Conservation (phyloP, 1,284 basidiomycete species). For the Ceratobasidium sp. region DNA sequence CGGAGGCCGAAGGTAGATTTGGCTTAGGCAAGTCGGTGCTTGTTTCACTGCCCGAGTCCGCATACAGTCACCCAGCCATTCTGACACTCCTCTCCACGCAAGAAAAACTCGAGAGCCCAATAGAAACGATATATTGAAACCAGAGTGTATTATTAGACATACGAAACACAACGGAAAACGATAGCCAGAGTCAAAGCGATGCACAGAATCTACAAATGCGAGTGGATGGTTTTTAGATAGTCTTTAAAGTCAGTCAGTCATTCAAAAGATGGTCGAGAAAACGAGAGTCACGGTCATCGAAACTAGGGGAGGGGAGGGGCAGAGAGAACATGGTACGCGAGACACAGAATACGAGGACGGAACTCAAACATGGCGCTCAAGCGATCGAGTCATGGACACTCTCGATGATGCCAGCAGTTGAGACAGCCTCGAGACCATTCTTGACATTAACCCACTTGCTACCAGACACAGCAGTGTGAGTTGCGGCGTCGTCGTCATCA, state of each 20-base stretch:
- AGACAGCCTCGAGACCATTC: constrained; percentile 34
- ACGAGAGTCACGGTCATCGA: not conserved
- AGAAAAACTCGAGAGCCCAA: too few species aligned
- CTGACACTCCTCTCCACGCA: too few species aligned
- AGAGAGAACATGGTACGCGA: not conserved
- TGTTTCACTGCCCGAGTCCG: too few species aligned
- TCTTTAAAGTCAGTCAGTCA: not conserved
- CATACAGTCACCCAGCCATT: too few species aligned
- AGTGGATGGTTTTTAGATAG: not conserved
- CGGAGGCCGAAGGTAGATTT: too few species aligned
- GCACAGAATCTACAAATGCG: constrained; percentile 3
- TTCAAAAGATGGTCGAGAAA: not conserved
- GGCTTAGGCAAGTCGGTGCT: too few species aligned
- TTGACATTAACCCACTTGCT: constrained; percentile 37
- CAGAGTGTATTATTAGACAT: constrained; percentile 31
- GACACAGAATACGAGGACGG: constrained; percentile 7
- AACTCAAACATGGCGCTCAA: constrained; percentile 5
- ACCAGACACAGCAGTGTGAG: constrained; percentile 25
- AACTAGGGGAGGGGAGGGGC: not conserved
- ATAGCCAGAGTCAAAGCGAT: not conserved
- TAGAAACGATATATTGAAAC: constrained; percentile 20
- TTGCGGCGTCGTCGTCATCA: constrained; percentile 37
- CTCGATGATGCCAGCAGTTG: constrained; percentile 37
- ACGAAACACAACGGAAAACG: constrained; percentile 27
- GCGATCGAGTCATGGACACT: constrained; percentile 16